Evolutionary conservation across 345 rosid genomes (phyloP), one percentile per base, ranked within the genome.

Genomic region (Geranium rotundifolium): DNA sequence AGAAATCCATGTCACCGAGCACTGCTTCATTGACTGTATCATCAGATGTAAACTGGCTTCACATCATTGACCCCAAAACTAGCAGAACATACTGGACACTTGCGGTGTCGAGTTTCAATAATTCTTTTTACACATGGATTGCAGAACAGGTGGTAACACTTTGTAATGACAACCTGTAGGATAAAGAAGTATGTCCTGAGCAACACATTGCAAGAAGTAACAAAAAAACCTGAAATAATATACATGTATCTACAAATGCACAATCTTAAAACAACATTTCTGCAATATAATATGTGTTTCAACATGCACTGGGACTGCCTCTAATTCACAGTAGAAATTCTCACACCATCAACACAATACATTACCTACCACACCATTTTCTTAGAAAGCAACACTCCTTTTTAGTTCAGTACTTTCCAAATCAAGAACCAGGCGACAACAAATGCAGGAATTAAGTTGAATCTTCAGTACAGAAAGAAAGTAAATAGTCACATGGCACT

Each of bases 91-190:
- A 75, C 77, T 12, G 96, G 96, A 71, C 97, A 95, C 72, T 90
- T 95, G 64, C 95, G 85, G 58, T 86, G 95, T 30, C 97, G 85
- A 63, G 81, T 84, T 79, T 73, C 95, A 16, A 66, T 70, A 58
- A 86, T 76, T 74, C 75, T 90, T 72, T 85, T 95, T 34, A 95
- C 81, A 70, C 97, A 95, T 56, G 83, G 76, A 59, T 78, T 85
- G 87, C 97, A 95, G 82, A 90, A 90, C 73, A 95, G 75, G 66
- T 90, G 99, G 76, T 76, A 95, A 82, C 99, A 95, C 66, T 86
- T 95, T 61, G 96, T 95, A 73, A 95, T 90, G 73, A 90, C 99
- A 57, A 88, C 96, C 99, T 95, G 79, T 61, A 41, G 19, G 37
- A 19, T 63, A 9, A 46, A 52, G 20, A 65, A 65, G 58, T 56